phyloP scores from a whole-genome alignment of 371 early-diverging fungal genomes.

The Mortierella sp. region DNA sequence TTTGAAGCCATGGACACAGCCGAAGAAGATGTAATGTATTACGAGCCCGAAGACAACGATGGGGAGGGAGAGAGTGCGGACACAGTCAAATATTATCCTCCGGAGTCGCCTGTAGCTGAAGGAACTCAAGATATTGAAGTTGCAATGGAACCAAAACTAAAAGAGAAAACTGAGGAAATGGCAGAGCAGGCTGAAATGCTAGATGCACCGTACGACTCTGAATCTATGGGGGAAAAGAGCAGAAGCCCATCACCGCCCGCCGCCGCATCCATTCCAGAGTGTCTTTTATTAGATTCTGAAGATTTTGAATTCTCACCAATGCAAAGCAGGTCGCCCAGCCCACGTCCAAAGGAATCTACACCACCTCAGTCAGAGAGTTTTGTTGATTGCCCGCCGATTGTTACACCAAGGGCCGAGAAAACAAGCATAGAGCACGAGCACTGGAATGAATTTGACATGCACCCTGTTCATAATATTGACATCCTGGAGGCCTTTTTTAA shows the following conservation, averaged over 20 bases:
- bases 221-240: not conserved
- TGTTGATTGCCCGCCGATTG: conserved; percentile 25
- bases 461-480: conserved; percentile 17
- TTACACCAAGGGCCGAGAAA: conserved; percentile 16
- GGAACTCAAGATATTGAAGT: not conserved
- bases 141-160: conserved; percentile 1
- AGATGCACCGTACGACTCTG: conserved; percentile 5
- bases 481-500: conserved; percentile 39
- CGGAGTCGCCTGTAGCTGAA: conserved; percentile 19
- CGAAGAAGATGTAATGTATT: conserved; percentile 14
- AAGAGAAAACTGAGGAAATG: not conserved
- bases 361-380: conserved; percentile 12
- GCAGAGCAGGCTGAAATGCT: not conserved
- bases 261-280: not conserved
- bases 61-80: conserved; percentile 29
- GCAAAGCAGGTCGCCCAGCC: conserved; percentile 22
- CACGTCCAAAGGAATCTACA: not conserved
- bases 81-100: conserved; percentile 40
- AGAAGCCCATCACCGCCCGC: conserved; percentile 24
- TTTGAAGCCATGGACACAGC: conserved; percentile 11
- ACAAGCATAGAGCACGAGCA: not conserved
- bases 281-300: conserved; percentile 3
- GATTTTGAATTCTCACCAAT: conserved; percentile 41
- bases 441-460: conserved; percentile 1
- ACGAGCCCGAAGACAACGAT: conserved; percentile 26